Conservation (phyloP, 768 basidiomycete genomes). For the Collybia mongolica region DNA sequence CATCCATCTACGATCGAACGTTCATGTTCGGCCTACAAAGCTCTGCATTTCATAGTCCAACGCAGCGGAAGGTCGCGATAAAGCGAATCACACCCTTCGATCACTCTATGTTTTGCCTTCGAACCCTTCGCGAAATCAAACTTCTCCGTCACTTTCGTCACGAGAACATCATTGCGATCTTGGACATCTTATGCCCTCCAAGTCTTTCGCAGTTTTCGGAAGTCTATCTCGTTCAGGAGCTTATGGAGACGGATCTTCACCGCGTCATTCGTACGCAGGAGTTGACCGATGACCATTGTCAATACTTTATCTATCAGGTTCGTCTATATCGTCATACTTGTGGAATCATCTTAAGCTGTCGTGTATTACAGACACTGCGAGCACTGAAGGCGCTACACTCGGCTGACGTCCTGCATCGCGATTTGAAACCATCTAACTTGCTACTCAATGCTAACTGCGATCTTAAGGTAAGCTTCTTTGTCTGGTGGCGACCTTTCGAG, state of each 20-base stretch:
- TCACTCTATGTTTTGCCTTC: slow-evolving; percentile 89
- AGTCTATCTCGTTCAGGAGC: slow-evolving; percentile 65
- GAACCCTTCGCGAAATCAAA: slow-evolving; percentile 88
- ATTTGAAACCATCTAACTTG: slow-evolving; percentile 95
- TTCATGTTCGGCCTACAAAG: slow-evolving; percentile 27
- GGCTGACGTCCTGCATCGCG: slow-evolving; percentile 92
- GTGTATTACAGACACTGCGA: slow-evolving; percentile 65
- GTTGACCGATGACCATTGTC: slow-evolving; percentile 91
- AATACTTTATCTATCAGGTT: slow-evolving; percentile 97
- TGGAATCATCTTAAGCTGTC: no score
- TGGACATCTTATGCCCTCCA: slow-evolving; percentile 87
- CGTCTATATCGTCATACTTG: slow-evolving; percentile 10
- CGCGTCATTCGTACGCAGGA: slow-evolving; percentile 95
- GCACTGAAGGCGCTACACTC: slow-evolving; percentile 95
- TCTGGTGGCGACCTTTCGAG: neutral
- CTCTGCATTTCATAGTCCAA: slow-evolving; percentile 76
- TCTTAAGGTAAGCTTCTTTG: slow-evolving; percentile 63
- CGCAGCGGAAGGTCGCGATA: slow-evolving; percentile 87
- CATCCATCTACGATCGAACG: slow-evolving; percentile 1
- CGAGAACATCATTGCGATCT: slow-evolving; percentile 91
- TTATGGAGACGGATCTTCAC: slow-evolving; percentile 94
- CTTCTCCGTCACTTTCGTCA: slow-evolving; percentile 84
- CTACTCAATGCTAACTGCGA: slow-evolving; percentile 96
- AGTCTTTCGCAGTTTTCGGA: slow-evolving; percentile 80
- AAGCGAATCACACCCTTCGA: slow-evolving; percentile 96